Evolutionary conservation across 2,329 filamentous ascomycete species (phyloP).

Genomic region (Phialophora tarda): DNA sequence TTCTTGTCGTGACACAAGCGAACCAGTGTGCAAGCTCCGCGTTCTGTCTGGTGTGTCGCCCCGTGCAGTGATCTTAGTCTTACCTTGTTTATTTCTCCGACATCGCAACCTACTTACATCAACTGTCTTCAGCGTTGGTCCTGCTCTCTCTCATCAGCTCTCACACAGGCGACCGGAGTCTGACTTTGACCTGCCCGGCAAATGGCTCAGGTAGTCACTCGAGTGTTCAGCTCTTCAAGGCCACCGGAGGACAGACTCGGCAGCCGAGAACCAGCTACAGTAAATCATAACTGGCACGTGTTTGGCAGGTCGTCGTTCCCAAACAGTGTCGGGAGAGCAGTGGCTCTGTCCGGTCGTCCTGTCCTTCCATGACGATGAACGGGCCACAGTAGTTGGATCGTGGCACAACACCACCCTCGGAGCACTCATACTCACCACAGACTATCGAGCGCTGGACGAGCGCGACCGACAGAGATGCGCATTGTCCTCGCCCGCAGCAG

Average conservation of each 20-base stretch:
- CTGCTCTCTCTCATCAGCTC: background rate
- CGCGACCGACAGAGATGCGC: background rate
- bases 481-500: slow-evolving; percentile 1
- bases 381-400: background rate
- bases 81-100: background rate
- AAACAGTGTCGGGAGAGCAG: background rate
- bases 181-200: background rate
- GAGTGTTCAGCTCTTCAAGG: too few species aligned
- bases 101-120: background rate
- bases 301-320: slow-evolving; percentile 14
- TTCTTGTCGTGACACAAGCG: background rate
- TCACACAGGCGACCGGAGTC: background rate
- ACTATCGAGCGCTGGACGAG: background rate
- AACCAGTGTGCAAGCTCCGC: background rate
- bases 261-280: background rate
- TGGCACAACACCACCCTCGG: background rate
- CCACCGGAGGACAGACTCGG: background rate
- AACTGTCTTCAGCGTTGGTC: background rate
- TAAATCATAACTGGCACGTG: slow-evolving; percentile 9
- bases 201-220: background rate
- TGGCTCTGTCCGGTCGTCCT: background rate
- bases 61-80: background rate
- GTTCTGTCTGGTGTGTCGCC: background rate
- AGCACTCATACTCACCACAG: slow-evolving; percentile 11
- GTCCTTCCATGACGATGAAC: background rate